Conservation (phyloP, 139 green algal genomes). For the Raphidocelis subcapitata region DNA sequence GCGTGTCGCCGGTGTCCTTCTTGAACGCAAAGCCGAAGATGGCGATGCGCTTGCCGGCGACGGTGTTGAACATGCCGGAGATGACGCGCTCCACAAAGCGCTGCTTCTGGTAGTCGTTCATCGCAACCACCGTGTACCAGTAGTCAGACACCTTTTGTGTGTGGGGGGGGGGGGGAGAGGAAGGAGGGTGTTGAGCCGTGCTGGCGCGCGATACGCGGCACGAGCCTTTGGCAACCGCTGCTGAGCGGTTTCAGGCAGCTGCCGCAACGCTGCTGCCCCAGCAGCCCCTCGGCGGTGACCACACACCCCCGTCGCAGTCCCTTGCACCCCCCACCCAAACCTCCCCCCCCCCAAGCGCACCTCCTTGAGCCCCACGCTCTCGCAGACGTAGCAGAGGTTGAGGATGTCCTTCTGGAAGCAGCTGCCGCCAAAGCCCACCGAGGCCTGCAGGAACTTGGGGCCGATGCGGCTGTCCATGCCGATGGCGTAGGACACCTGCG, state of each 20-base stretch:
- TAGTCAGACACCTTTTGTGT: too few relatives aligned
- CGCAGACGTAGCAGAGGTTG: constrained; percentile 98
- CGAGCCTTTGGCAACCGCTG: too few relatives aligned
- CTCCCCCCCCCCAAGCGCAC: constrained; percentile 47
- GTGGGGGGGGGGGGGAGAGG: too few relatives aligned
- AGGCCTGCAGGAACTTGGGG: constrained; percentile 96
- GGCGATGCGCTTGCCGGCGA: constrained; percentile 87
- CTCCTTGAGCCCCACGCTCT: constrained; percentile 88
- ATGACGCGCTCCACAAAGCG: constrained; percentile 96
- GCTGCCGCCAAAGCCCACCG: constrained; percentile 96
- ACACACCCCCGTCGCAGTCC: too few relatives aligned
- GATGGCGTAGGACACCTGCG: constrained; percentile 88
- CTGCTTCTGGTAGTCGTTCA: constrained; percentile 99
- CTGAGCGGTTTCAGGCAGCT: too few relatives aligned
- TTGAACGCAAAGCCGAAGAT: constrained; percentile 99
- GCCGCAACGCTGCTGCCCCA: too few relatives aligned
- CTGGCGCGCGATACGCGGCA: too few relatives aligned
- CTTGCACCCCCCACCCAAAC: not conserved
- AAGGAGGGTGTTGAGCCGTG: too few relatives aligned
- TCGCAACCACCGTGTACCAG: constrained; percentile 68
- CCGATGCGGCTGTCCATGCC: constrained; percentile 96
- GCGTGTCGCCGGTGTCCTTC: constrained; percentile 95
- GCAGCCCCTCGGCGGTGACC: too few relatives aligned
- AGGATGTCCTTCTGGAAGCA: constrained; percentile 99
- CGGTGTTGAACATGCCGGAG: constrained; percentile 99